Evolutionary conservation across 805 yeast genomes (phyloP), one percentile per base, ranked within the genome.

Genomic region (Candida peoriensis): DNA sequence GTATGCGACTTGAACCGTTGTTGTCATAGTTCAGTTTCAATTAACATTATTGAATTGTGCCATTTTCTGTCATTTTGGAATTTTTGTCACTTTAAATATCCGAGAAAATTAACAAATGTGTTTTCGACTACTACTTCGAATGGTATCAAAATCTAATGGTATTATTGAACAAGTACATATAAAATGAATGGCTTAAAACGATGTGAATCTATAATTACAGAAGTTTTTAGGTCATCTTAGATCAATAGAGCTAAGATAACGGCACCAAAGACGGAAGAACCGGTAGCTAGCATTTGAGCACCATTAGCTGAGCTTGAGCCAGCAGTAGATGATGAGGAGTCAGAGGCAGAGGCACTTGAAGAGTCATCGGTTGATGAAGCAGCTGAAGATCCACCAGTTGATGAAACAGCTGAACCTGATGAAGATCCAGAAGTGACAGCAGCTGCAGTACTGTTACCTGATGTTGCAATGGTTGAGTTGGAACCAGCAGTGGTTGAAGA

Each of bases 281-380:
- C 42, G 20, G 26, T 23, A 15, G 30, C 35, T 9, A 38, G 9
- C 28, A 33, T 12, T n/a, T 30, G 25, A 14, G 29, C 34, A 27
- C 32, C 33, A 11, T 39, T 32, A 12, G 34, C 13, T 7, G 26
- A 6, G 14, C 21, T 22, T 15, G 36, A 23, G 13, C 27, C 2
- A 15, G 36, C 17, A 17, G 33, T 23, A 16, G 38, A n/a, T n/a
- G 38, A 22, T 9, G 42, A 11, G 13, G 39, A 13, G 12, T 38
- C 25, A 11, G 41, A 10, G n/a, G 39, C 8, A 8, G 43, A 23
- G 11, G 42, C 17, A 9, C 32, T 32, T n/a, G 48, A 33, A n/a
- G 42, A 16, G 8, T 43, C 23, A 20, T 44, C 25, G 12, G 43
- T 20, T 13, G 44, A 13, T 12, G 44, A 27, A 20, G 42, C 14